Conservation (phyloP, 2,329 filamentous ascomycete species). For the Ceratocystis cacaofunesta region DNA sequence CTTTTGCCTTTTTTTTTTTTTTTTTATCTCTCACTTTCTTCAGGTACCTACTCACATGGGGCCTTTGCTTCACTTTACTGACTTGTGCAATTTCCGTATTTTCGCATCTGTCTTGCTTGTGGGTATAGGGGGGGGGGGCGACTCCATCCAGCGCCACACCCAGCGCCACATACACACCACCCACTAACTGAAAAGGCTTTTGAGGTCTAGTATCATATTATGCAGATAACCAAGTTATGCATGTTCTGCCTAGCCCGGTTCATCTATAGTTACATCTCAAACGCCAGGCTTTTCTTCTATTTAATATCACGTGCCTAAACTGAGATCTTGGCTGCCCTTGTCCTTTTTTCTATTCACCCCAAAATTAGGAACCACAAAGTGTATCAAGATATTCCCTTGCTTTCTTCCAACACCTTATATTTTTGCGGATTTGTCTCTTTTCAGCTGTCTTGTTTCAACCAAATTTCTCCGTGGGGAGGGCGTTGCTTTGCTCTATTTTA, state of each 20-base stretch:
- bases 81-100: too few species aligned
- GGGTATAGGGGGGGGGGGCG: too few species aligned
- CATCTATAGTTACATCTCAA: neutral
- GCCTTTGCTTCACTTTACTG: too few species aligned
- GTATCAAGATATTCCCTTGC: neutral
- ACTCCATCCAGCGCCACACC: too few species aligned
- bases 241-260: neutral
- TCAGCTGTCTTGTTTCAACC: slow-evolving; percentile 3
- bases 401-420: neutral
- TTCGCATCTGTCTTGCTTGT: too few species aligned
- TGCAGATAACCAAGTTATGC: neutral
- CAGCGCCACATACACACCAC: too few species aligned
- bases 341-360: neutral
- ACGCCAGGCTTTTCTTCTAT: neutral
- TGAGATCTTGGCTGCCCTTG: neutral
- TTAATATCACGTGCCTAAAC: neutral
- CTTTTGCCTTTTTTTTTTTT: too few species aligned
- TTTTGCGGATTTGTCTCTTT: neutral
- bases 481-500: neutral
- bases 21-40: too few species aligned
- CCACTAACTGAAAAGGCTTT: too few species aligned
- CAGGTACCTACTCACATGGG: too few species aligned
- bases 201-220: neutral
- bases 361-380: neutral
- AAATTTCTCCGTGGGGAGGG: neutral